Conservation (phyloP, 2,329 filamentous ascomycete genomes). For the Xylaria sp. region DNA sequence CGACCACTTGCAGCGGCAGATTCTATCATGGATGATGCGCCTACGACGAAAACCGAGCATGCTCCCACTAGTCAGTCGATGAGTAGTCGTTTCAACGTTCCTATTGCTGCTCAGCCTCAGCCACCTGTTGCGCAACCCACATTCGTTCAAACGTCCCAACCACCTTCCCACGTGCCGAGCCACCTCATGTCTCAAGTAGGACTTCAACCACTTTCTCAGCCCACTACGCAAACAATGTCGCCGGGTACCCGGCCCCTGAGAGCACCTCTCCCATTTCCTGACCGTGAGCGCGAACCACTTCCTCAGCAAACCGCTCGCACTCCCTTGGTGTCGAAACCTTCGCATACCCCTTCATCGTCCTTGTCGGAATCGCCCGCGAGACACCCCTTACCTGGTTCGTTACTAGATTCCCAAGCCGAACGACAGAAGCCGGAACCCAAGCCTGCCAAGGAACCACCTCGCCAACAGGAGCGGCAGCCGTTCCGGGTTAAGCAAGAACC, state of each 20-base stretch:
- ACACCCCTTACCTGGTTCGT: slow-evolving; percentile 47
- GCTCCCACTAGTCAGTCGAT: slow-evolving; percentile 51
- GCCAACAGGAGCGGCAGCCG: slow-evolving; percentile 47
- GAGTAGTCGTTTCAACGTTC: slow-evolving; percentile 57
- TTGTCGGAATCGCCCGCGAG: slow-evolving; percentile 46
- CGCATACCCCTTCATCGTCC: slow-evolving; percentile 44
- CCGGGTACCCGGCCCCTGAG: slow-evolving; percentile 57
- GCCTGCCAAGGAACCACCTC: slow-evolving; percentile 47
- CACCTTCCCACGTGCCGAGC: slow-evolving; percentile 42
- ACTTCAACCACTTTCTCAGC: slow-evolving; percentile 53
- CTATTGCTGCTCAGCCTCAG: slow-evolving; percentile 57
- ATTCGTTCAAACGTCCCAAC: slow-evolving; percentile 46
- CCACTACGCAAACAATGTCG: slow-evolving; percentile 58
- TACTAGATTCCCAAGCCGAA: slow-evolving; percentile 48
- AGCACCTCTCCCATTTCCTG: slow-evolving; percentile 60
- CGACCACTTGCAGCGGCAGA: slow-evolving; percentile 64
- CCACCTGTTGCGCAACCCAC: slow-evolving; percentile 45
- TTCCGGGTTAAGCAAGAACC: slow-evolving; percentile 62
- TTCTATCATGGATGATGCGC: slow-evolving; percentile 56
- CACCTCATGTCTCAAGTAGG: slow-evolving; percentile 43
- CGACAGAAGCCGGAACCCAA: slow-evolving; percentile 49
- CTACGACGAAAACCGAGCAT: slow-evolving; percentile 58
- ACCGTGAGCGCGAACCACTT: slow-evolving; percentile 53
- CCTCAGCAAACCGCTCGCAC: slow-evolving; percentile 48
- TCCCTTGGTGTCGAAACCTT: slow-evolving; percentile 46